Evolutionary conservation across 176 grass and related monocot genomes (phyloP).

Genomic region (Chloris gayana): DNA sequence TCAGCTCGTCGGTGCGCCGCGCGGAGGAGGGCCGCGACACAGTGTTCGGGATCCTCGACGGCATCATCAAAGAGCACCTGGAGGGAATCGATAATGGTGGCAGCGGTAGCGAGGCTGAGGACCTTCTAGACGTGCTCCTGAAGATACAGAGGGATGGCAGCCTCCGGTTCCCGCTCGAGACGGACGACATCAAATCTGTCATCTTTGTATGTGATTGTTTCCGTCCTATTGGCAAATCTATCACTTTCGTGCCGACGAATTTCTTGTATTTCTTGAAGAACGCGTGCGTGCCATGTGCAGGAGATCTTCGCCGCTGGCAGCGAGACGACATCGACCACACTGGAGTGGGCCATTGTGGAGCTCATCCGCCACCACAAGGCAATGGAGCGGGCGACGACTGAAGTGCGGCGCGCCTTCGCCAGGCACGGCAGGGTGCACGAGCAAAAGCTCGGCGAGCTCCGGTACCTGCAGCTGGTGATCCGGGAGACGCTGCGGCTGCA

Average conservation of each 20-base stretch:
- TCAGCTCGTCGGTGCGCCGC: neutral
- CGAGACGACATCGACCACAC: neutral
- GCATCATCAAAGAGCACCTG: slow-evolving; percentile 55
- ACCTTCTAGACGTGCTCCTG: slow-evolving; percentile 48
- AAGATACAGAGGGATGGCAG: slow-evolving; percentile 37
- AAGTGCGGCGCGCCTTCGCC: slow-evolving; percentile 51
- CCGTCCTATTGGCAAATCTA: too few species aligned
- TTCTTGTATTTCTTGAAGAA: too few species aligned
- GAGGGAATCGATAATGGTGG: neutral
- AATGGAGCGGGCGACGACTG: slow-evolving; percentile 39
- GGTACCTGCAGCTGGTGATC: slow-evolving; percentile 62
- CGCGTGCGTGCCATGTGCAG: too few species aligned
- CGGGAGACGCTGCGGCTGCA: slow-evolving; percentile 68
- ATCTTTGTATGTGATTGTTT: slow-evolving; percentile 4
- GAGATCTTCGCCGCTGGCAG: neutral
- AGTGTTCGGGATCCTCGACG: slow-evolving; percentile 55
- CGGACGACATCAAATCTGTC: slow-evolving; percentile 30
- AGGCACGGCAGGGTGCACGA: slow-evolving; percentile 19
- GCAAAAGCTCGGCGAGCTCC: slow-evolving; percentile 19
- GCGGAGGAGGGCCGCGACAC: slow-evolving; percentile 31
- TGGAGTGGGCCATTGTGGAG: slow-evolving; percentile 37
- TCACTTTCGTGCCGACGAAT: neutral
- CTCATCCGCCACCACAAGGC: slow-evolving; percentile 25
- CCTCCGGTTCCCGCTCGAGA: slow-evolving; percentile 26
- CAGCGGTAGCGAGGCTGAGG: slow-evolving; percentile 31